Conservation (phyloP, 2,329 filamentous ascomycete species). For the Ilyonectria robusta region DNA sequence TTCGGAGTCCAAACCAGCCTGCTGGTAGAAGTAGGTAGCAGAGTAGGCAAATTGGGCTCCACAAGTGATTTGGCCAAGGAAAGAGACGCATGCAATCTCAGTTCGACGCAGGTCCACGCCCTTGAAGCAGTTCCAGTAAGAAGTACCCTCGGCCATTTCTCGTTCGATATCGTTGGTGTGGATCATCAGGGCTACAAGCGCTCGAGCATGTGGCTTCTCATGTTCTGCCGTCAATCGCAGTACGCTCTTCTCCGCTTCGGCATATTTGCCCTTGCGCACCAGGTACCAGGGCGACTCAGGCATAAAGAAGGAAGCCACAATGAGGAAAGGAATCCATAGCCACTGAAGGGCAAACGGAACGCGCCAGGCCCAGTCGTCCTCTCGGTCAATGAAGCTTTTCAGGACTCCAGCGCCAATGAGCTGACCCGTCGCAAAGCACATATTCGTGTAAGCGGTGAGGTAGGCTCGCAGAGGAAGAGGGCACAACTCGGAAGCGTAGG, state of each 20-base stretch:
- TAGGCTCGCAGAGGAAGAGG: slow-evolving; percentile 23
- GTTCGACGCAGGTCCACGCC: slow-evolving; percentile 13
- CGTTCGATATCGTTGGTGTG: slow-evolving; percentile 50
- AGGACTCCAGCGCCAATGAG: slow-evolving; percentile 58
- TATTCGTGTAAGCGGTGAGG: slow-evolving; percentile 39
- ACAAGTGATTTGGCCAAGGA: not conserved
- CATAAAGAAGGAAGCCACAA: not conserved
- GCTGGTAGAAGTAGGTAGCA: slow-evolving; percentile 12
- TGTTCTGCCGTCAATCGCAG: slow-evolving; percentile 42
- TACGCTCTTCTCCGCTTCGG: slow-evolving; percentile 26
- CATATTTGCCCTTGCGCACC: not conserved
- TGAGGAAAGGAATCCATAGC: slow-evolving; percentile 26
- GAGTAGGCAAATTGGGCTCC: slow-evolving; percentile 14
- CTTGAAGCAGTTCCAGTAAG: slow-evolving; percentile 19
- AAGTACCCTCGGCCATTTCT: not conserved
- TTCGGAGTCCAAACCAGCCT: slow-evolving; percentile 1
- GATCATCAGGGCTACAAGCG: slow-evolving; percentile 57
- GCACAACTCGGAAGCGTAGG: slow-evolving; percentile 26
- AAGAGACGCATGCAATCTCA: slow-evolving; percentile 11
- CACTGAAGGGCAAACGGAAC: slow-evolving; percentile 62
- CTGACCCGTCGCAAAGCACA: slow-evolving; percentile 60
- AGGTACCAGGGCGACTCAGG: not conserved
- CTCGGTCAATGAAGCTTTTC: slow-evolving; percentile 51
- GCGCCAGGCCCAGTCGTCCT: not conserved
- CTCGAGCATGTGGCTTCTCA: slow-evolving; percentile 28